These are phyloP conservation scores for Delonix regia DNA, from an alignment of 306 rosid genomes.

Conservation along the genomic window DNA sequence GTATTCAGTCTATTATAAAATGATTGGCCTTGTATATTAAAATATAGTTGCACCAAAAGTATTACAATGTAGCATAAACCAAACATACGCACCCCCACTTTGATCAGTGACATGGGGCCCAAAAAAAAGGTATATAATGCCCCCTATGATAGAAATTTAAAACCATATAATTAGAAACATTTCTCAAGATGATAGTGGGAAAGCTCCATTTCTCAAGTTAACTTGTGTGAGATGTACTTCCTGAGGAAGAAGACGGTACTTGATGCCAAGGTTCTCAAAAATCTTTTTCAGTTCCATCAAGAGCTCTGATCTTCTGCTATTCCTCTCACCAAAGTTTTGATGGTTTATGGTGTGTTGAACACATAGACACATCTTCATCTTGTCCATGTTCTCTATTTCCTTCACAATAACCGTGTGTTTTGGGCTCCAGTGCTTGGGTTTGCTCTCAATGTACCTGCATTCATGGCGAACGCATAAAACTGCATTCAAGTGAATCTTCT, in stretches of 20 bases:
- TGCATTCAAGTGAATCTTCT: no score
- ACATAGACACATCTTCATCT: slow-evolving; percentile 19
- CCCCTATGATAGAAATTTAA: no score
- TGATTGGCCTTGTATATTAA: no score
- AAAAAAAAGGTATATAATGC: no score
- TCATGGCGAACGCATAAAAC: no score
- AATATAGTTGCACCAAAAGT: no score
- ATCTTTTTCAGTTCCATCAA: slow-evolving; percentile 23
- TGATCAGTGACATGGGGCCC: no score
- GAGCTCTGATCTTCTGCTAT: slow-evolving; percentile 15
- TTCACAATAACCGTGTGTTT: slow-evolving; percentile 25
- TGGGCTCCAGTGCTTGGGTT: slow-evolving; percentile 35
- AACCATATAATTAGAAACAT: no score
- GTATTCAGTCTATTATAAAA: no score
- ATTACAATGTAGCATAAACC: no score
- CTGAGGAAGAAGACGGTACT: slow-evolving; percentile 34
- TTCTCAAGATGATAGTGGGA: not conserved
- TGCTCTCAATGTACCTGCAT: slow-evolving; percentile 30
- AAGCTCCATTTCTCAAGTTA: not conserved
- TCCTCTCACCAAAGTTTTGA: slow-evolving; percentile 23
- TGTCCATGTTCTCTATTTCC: slow-evolving; percentile 33
- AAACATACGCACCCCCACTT: no score
- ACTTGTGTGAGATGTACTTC: slow-evolving; percentile 29
- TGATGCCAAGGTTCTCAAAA: slow-evolving; percentile 24
- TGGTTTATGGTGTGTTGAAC: slow-evolving; percentile 36